phyloP scores from a whole-genome alignment of 352 stramenopile genomes.

The Phytophthora palmivora region DNA sequence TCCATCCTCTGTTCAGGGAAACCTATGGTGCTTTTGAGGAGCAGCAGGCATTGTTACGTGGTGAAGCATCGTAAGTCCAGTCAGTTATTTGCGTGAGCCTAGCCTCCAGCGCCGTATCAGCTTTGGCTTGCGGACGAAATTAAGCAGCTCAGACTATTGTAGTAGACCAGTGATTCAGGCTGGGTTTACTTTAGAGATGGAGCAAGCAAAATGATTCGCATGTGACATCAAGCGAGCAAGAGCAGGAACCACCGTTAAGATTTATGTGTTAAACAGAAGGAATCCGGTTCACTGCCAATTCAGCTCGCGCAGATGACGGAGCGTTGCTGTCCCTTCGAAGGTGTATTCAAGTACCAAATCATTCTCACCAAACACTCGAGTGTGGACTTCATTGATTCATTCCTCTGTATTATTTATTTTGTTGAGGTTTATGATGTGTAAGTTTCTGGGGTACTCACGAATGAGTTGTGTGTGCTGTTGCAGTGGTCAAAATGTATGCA shows the following conservation, averaged over 20 bases:
- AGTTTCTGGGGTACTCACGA: conserved; percentile 28
- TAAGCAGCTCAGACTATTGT: background rate
- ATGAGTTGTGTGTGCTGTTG: conserved; percentile 22
- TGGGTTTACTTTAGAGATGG: conserved; percentile 29
- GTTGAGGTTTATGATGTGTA: conserved; percentile 9
- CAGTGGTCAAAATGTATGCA: conserved; percentile 24
- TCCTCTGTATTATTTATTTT: conserved; percentile 27
- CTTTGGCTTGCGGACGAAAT: background rate
- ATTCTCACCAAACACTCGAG: conserved; percentile 1
- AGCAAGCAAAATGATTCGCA: conserved; percentile 20
- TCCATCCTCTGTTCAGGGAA: conserved; percentile 47
- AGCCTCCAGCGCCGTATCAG: background rate
- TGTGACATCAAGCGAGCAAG: conserved; percentile 16
- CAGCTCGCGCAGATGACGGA: conserved; percentile 6
- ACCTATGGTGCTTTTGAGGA: conserved; percentile 31
- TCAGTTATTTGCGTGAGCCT: conserved; percentile 28
- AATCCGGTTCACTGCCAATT: conserved; percentile 9
- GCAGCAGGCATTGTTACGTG: conserved; percentile 31
- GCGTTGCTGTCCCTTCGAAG: conserved; percentile 9
- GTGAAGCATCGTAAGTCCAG: conserved; percentile 21
- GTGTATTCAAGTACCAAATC: conserved; percentile 30
- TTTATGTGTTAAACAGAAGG: conserved; percentile 23
- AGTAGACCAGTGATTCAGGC: background rate
- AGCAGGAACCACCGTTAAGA: conserved; percentile 20
- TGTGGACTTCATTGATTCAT: conserved; percentile 25